These are phyloP conservation scores for Poterioochromonas sp. DNA, from an alignment of 352 stramenopile genomes.

Conservation along the genomic window DNA sequence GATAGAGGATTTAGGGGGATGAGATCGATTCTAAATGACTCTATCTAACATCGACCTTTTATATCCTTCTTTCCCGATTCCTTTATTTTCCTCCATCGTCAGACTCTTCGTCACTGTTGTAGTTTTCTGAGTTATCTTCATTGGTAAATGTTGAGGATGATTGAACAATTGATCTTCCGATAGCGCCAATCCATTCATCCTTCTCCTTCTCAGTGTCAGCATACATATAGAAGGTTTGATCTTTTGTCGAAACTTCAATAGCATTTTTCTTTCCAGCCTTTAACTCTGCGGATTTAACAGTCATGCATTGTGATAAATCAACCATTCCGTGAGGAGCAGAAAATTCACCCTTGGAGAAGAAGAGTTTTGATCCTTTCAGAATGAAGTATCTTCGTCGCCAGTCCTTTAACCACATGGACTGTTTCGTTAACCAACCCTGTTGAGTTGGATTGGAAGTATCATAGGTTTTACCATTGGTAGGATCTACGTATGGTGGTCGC, in stretches of 20 bases:
- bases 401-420: conserved; percentile 71
- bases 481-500: conserved; percentile 41
- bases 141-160: conserved; percentile 89
- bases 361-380: conserved; percentile 64
- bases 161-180: conserved; percentile 92
- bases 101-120: conserved; percentile 41
- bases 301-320: conserved; percentile 66
- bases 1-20: too few relatives aligned
- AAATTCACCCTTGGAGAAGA: conserved; percentile 49
- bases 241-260: conserved; percentile 69
- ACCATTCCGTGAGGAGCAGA: conserved; percentile 58
- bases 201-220: conserved; percentile 63
- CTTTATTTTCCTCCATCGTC: too few relatives aligned
- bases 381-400: conserved; percentile 71
- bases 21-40: too few relatives aligned
- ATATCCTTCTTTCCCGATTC: too few relatives aligned
- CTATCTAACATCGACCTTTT: too few relatives aligned
- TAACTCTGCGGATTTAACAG: conserved; percentile 74
- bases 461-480: conserved; percentile 49
- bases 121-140: conserved; percentile 65
- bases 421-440: conserved; percentile 65
- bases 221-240: conserved; percentile 70
- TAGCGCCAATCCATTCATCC: conserved; percentile 82
- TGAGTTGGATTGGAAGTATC: conserved; percentile 61
- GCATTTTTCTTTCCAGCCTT: conserved; percentile 71